Evolutionary conservation across 768 basidiomycete genomes (phyloP).

Genomic region (Psilocybe sp.): DNA sequence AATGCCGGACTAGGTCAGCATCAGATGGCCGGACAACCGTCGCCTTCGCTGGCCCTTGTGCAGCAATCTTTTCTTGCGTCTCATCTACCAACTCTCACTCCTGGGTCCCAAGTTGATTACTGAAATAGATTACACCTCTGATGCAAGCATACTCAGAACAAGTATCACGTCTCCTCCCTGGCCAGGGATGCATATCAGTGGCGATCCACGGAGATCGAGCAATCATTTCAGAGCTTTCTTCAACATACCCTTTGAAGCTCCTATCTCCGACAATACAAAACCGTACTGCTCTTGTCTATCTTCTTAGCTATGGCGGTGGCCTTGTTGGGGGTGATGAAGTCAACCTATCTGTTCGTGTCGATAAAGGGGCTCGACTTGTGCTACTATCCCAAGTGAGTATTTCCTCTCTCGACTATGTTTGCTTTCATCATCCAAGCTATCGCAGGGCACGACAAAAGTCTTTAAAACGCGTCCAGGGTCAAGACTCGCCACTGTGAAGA

Average conservation of each 20-base stretch:
- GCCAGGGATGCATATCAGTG: conserved; percentile 59
- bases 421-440: not conserved
- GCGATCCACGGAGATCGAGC: conserved; percentile 50
- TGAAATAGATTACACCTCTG: no score
- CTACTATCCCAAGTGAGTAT: conserved; percentile 78
- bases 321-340: conserved; percentile 84
- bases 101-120: conserved; percentile 1
- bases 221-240: conserved; percentile 71
- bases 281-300: conserved; percentile 67
- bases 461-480: conserved; percentile 77
- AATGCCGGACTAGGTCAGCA: no score
- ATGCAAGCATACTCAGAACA: conserved; percentile 8
- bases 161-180: conserved; percentile 34
- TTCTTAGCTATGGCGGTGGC: conserved; percentile 89
- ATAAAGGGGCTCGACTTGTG: conserved; percentile 54
- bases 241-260: conserved; percentile 86
- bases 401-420: not conserved
- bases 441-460: conserved; percentile 89
- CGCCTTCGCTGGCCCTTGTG: not conserved
- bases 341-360: conserved; percentile 58
- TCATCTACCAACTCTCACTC: not conserved
- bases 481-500: conserved; percentile 44
- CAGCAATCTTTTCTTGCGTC: not conserved
- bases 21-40: no score
- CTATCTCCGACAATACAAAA: conserved; percentile 64